Percentiles rank a stretch among this genome's conserved stretches.
phyloP scores from a whole-genome alignment of 768 basidiomycete genomes.

The Auriculariales sp. region DNA sequence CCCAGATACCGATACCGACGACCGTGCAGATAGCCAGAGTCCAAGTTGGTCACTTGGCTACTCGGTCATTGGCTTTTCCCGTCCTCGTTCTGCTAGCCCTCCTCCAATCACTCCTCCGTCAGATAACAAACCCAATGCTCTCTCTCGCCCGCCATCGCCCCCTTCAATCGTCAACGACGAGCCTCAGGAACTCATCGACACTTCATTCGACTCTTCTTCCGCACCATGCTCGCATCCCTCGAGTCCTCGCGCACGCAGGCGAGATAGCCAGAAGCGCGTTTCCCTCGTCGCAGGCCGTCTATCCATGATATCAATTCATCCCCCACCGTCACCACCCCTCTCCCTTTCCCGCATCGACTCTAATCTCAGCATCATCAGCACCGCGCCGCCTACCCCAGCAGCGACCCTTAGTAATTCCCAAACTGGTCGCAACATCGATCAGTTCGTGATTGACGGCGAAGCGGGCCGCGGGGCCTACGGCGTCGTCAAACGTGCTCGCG shows the following conservation, averaged over 20 bases:
- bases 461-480: conserved; percentile 94
- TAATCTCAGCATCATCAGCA: conserved; percentile 40
- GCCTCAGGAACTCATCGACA: background rate
- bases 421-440: conserved; percentile 49
- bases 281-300: conserved; percentile 74
- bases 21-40: conserved; percentile 1
- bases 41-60: background rate
- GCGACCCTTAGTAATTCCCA: conserved; percentile 19
- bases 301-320: conserved; percentile 61
- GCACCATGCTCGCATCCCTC: background rate
- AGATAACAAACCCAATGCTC: background rate
- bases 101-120: background rate
- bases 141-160: background rate
- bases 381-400: conserved; percentile 50
- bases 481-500: conserved; percentile 78
- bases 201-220: background rate
- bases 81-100: background rate
- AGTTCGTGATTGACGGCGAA: conserved; percentile 75
- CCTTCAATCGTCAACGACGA: background rate
- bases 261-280: conserved; percentile 75
- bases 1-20: background rate
- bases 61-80: background rate
- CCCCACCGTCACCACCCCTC: conserved; percentile 37
- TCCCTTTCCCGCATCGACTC: conserved; percentile 52
- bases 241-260: conserved; percentile 26